These are phyloP conservation scores for Neoascochyta sp. DNA, from an alignment of 2,329 filamentous ascomycete species.

Conservation along the genomic window DNA sequence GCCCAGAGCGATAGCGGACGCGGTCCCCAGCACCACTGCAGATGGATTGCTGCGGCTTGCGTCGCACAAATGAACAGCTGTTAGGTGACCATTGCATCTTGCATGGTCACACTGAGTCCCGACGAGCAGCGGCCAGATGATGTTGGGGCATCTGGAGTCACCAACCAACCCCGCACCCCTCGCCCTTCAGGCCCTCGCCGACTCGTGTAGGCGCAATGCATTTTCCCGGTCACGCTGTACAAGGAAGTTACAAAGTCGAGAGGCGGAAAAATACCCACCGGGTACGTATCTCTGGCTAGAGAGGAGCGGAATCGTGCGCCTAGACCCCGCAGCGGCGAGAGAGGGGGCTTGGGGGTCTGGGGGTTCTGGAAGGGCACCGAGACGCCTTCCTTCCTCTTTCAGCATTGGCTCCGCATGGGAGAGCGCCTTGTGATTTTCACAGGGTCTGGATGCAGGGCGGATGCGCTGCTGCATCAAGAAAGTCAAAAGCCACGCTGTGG, in stretches of 20 bases:
- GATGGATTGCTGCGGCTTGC: constrained; percentile 3
- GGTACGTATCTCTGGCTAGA: too few species aligned
- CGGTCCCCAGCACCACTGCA: too few species aligned
- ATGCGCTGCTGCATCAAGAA: constrained; percentile 4
- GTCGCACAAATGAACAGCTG: constrained; percentile 7
- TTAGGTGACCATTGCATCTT: constrained; percentile 6
- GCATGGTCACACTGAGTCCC: constrained; percentile 3
- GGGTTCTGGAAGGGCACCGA: constrained; percentile 8
- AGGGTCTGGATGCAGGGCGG: constrained; percentile 8
- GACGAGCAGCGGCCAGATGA: constrained; percentile 2
- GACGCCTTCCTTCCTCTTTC: constrained; percentile 4
- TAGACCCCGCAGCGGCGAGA: constrained; percentile 7
- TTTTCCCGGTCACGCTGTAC: too few species aligned
- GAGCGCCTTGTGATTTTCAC: constrained; percentile 8
- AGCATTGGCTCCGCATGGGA: constrained; percentile 3
- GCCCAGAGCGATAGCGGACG: constrained; percentile 1
- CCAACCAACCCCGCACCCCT: too few species aligned
- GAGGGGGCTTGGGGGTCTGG: too few species aligned
- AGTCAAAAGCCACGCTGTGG: constrained; percentile 2
- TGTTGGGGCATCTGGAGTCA: constrained; percentile 6
- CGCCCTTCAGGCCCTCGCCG: too few species aligned
- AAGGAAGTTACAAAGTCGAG: too few species aligned
- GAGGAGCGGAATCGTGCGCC: constrained; percentile 6
- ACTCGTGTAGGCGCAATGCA: too few species aligned
- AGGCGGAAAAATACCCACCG: constrained; percentile 9